A percentile compares a stretch with the other conserved stretches of the same genome.
These are phyloP conservation scores for Candida orba DNA, from an alignment of 805 yeast genomes.

Conservation along the genomic window DNA sequence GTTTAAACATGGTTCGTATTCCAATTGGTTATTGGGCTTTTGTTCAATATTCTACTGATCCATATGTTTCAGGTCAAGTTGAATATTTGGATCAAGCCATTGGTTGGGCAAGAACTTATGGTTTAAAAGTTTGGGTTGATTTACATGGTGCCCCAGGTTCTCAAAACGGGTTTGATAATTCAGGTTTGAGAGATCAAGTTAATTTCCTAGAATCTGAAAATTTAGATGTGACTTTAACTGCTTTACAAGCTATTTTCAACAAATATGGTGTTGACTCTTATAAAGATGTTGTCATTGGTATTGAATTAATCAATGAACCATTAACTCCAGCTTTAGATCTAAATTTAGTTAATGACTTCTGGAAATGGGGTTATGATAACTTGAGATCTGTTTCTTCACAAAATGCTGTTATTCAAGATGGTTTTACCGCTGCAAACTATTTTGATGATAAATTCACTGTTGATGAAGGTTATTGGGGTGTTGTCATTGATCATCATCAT, in stretches of 20 bases:
- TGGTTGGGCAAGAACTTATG: constrained; percentile 58
- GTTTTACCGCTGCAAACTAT: constrained; percentile 41
- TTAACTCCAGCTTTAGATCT: constrained; percentile 63
- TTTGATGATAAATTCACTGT: constrained; percentile 31
- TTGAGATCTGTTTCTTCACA: constrained; percentile 52
- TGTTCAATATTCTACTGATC: constrained; percentile 52
- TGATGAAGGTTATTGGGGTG: constrained; percentile 44
- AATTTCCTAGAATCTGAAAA: constrained; percentile 53
- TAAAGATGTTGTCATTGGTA: constrained; percentile 70
- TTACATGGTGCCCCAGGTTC: constrained; percentile 96
- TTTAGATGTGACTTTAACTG: constrained; percentile 45
- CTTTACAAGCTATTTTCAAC: constrained; percentile 44
- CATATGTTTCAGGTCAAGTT: constrained; percentile 81
- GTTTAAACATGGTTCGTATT: constrained; percentile 79
- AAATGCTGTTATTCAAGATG: constrained; percentile 74
- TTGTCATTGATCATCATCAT: constrained; percentile 82
- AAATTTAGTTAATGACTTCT: constrained; percentile 51
- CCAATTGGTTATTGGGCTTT: constrained; percentile 98
- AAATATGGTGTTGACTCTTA: constrained; percentile 59
- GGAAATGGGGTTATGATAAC: constrained; percentile 52
- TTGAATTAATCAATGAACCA: constrained; percentile 87
- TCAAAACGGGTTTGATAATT: constrained; percentile 93
- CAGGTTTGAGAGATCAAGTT: constrained; percentile 66
- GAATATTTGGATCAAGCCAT: constrained; percentile 69
- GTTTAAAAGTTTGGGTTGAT: constrained; percentile 81